Conservation (phyloP, 1,284 basidiomycete species). For the Peniophora sp. region DNA sequence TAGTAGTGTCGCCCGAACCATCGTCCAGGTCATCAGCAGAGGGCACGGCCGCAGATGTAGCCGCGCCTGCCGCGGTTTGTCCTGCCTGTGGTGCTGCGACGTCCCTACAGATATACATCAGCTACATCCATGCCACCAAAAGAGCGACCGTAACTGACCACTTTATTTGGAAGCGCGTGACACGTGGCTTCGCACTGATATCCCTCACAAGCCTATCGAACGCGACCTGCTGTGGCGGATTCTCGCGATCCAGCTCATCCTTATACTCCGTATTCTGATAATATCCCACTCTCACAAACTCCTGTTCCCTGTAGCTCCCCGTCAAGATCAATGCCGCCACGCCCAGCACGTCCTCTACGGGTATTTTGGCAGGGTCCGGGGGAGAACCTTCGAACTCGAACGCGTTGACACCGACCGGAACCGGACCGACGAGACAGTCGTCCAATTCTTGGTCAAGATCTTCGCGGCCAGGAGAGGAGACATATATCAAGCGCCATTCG, state of each 20-base stretch:
- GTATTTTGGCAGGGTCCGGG: slow-evolving; percentile 70
- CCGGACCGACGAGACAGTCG: slow-evolving; percentile 92
- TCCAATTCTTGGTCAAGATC: slow-evolving; percentile 95
- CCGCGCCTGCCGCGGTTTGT: slow-evolving; percentile 51
- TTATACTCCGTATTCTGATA: slow-evolving; percentile 99
- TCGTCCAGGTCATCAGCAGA: slow-evolving; percentile 64
- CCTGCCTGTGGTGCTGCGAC: slow-evolving; percentile 47
- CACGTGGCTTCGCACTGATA: slow-evolving; percentile 87
- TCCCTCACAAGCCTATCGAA: slow-evolving; percentile 82
- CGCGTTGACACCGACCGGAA: slow-evolving; percentile 90
- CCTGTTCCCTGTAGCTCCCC: slow-evolving; percentile 87
- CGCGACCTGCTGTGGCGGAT: slow-evolving; percentile 59
- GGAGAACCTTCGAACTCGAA: slow-evolving; percentile 90
- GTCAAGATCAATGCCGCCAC: slow-evolving; percentile 89
- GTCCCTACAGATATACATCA: slow-evolving; percentile 41
- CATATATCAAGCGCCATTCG: slow-evolving; percentile 97
- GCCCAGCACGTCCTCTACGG: slow-evolving; percentile 77
- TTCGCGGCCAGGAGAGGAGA: slow-evolving; percentile 88
- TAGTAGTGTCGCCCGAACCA: neutral
- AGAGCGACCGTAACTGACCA: slow-evolving; percentile 44
- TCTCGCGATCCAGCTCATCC: slow-evolving; percentile 80
- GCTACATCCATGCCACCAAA: slow-evolving; percentile 1
- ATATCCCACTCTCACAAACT: slow-evolving; percentile 98
- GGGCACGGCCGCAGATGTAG: slow-evolving; percentile 71
- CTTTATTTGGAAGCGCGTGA: slow-evolving; percentile 87